Evolutionary conservation across 108 stramenopile species (phyloP).

Genomic region (Cyclotella baltica): DNA sequence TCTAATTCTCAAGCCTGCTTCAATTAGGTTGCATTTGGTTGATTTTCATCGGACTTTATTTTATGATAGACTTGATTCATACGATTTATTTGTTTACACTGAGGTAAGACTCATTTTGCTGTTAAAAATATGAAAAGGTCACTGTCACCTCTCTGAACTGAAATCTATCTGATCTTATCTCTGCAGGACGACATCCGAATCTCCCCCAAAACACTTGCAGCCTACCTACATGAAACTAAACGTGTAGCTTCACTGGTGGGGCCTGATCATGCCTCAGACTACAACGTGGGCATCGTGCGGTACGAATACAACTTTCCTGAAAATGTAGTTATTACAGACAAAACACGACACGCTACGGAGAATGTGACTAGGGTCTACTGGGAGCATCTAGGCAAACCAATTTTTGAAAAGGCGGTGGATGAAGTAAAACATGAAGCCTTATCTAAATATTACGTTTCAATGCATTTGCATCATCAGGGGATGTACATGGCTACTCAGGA

Average conservation of each 20-base stretch:
- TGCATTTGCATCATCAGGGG: slow-evolving; percentile 88
- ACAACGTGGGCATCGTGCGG: slow-evolving; percentile 87
- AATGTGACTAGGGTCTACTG: slow-evolving; percentile 89
- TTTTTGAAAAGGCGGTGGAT: slow-evolving; percentile 64
- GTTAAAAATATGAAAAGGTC: no score
- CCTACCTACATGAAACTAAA: slow-evolving; percentile 80
- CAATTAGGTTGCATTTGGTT: slow-evolving; percentile 77
- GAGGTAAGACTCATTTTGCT: slow-evolving; percentile 46
- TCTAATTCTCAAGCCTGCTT: slow-evolving; percentile 62
- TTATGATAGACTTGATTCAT: slow-evolving; percentile 77
- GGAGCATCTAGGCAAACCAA: slow-evolving; percentile 73
- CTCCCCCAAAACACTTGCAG: slow-evolving; percentile 76
- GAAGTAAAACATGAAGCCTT: slow-evolving; percentile 49
- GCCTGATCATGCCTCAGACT: slow-evolving; percentile 53
- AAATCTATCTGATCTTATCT: background rate
- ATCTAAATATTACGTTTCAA: slow-evolving; percentile 67
- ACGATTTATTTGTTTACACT: slow-evolving; percentile 86
- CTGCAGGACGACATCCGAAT: slow-evolving; percentile 82
- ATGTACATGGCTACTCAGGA: slow-evolving; percentile 81
- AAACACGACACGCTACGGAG: slow-evolving; percentile 84
- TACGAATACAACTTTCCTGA: slow-evolving; percentile 90
- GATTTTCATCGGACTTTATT: slow-evolving; percentile 84
- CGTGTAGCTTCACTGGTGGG: slow-evolving; percentile 64
- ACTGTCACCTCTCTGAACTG: background rate
- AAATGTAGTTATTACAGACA: slow-evolving; percentile 86